A percentile compares a stretch with the other conserved stretches of the same genome.
phyloP scores from a whole-genome alignment of 1,284 basidiomycete genomes.

The Austropuccinia psidii region DNA sequence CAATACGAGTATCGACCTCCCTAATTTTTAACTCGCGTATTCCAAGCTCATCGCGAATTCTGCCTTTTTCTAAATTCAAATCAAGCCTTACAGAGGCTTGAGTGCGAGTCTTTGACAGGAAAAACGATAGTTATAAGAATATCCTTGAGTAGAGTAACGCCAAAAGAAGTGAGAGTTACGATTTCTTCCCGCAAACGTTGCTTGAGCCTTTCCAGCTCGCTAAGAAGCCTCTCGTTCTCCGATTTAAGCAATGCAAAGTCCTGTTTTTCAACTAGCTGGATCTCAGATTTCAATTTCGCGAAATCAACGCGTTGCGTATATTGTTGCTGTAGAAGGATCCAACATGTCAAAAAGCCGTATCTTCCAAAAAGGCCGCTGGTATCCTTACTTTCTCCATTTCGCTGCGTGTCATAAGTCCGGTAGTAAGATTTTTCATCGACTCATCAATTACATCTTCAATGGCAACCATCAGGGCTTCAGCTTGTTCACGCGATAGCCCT shows the following conservation, averaged over 20 bases:
- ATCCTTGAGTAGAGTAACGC: neutral
- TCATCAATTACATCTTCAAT: slow-evolving; percentile 93
- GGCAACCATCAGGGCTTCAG: slow-evolving; percentile 88
- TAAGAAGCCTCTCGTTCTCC: slow-evolving; percentile 73
- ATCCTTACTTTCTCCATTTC: slow-evolving; percentile 35
- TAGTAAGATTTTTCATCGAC: slow-evolving; percentile 55
- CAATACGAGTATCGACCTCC: slow-evolving; percentile 95
- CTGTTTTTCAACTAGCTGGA: slow-evolving; percentile 95
- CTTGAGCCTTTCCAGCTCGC: slow-evolving; percentile 92
- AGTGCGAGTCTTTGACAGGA: slow-evolving; percentile 62
- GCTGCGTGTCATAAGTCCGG: slow-evolving; percentile 23
- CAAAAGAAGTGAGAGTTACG: neutral
- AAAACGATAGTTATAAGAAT: neutral
- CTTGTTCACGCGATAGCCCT: slow-evolving; percentile 76
- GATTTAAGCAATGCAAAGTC: slow-evolving; percentile 92
- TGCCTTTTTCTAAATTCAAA: slow-evolving; percentile 87
- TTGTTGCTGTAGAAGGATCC: slow-evolving; percentile 58
- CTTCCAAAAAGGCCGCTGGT: neutral
- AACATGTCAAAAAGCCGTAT: neutral
- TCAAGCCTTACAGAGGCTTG: slow-evolving; percentile 92
- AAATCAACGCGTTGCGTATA: slow-evolving; percentile 98
- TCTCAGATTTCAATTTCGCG: slow-evolving; percentile 88
- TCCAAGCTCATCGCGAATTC: slow-evolving; percentile 86
- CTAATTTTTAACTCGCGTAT: slow-evolving; percentile 94
- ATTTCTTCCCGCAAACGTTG: slow-evolving; percentile 71